Evolutionary conservation across 2,329 filamentous ascomycete species (phyloP), one percentile per base, ranked within the genome.

Genomic region (Scopulariopsis brevicaulis): DNA sequence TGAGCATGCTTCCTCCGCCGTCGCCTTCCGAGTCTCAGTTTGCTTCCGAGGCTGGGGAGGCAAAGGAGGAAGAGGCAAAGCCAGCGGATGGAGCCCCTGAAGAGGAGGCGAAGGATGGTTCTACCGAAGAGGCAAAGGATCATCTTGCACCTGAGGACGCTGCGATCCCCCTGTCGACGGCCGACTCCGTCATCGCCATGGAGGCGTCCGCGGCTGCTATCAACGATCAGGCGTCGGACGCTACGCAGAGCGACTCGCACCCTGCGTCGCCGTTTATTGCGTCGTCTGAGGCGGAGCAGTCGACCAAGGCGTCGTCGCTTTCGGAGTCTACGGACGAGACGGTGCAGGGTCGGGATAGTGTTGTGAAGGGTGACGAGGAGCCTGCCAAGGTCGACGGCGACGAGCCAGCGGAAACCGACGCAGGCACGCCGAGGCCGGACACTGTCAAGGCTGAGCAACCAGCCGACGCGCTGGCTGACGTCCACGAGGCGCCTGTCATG

Each of bases 261-360:
- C 80, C 82, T 4, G 68, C 77, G 12, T 85, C 82, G 15, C 82
- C 82, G 0, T 66, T 77, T 24, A 75, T 76, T 52, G 71, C 71
- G 22, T 75, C 74, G 18, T 84, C 81, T 6, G 82, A 85, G 59
- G 71, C 77, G 46, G 80, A 76, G 15, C 76, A 79, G 55, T 85
- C 82, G 2, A 86, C 83, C 7, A 82, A 80, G 63, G 83, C 83
- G 4, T 86, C 82, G 0, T 86, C 83, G 0, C 66, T 86, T 11
- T 85, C 82, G 6, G 83, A 84, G 60, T 81, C 79, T 1, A 85
- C 82, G 1, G 79, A 85, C 59, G 81, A 83, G 64, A 84, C 82
- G 4, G 67, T 81, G 1, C 73, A 76, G 52, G 70, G 69, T 14
- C 60, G 61, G 7, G 73, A 74, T 22, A 50, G 46, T 12, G 8